A percentile compares a stretch with the other conserved stretches of the same genome.
phyloP scores from a whole-genome alignment of 2,329 filamentous ascomycete species.

The Botrytis pseudocinerea region DNA sequence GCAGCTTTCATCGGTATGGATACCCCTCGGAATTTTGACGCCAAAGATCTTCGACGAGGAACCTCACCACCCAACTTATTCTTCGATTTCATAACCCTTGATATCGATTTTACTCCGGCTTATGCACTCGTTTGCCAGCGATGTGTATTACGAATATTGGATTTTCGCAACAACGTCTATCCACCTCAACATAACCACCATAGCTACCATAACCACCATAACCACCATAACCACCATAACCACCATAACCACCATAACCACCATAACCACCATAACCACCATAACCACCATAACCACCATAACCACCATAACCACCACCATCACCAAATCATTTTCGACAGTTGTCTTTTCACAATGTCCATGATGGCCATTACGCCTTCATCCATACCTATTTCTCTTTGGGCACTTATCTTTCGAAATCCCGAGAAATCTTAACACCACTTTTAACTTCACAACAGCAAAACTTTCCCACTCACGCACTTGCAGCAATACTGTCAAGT shows the following conservation, averaged over 20 bases:
- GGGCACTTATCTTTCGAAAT: neutral
- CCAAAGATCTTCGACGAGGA: neutral
- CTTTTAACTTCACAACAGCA: neutral
- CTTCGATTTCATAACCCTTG: neutral
- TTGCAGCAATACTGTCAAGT: neutral
- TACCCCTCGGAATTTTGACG: neutral
- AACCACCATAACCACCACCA: neutral
- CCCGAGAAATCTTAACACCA: neutral
- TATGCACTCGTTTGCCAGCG: neutral
- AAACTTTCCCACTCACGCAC: no score
- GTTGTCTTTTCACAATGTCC: neutral
- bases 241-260: neutral
- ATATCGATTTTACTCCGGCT: neutral
- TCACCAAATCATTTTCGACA: neutral
- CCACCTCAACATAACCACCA: neutral
- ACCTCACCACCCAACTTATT: neutral
- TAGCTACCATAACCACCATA: neutral
- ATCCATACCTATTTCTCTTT: neutral
- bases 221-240: neutral
- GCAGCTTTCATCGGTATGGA: neutral
- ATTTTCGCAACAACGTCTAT: neutral
- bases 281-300: neutral
- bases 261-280: neutral
- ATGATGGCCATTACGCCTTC: neutral
- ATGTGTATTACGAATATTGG: neutral